Conservation (phyloP, 2,329 filamentous ascomycete genomes). For the Parafenestella ontariensis region DNA sequence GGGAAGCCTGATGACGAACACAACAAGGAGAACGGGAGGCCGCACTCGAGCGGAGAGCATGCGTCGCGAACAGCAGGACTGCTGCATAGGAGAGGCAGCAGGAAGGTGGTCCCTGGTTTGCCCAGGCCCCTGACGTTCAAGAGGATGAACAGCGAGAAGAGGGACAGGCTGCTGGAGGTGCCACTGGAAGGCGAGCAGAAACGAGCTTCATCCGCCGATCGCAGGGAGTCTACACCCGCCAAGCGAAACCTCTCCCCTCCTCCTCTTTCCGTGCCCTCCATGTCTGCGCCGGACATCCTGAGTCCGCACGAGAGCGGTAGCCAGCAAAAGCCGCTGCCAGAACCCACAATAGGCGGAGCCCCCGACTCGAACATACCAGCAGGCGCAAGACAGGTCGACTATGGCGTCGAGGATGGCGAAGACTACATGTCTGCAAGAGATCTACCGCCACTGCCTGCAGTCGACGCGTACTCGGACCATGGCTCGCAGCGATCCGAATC, state of each 20-base stretch:
- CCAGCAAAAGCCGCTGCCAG: conserved; percentile 27
- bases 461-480: conserved; percentile 38
- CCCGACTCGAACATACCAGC: conserved; percentile 40
- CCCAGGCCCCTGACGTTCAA: conserved; percentile 81
- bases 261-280: conserved; percentile 44
- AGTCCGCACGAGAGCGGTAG: conserved; percentile 37
- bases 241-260: conserved; percentile 54
- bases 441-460: conserved; percentile 36
- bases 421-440: conserved; percentile 30
- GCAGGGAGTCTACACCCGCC: conserved; percentile 67
- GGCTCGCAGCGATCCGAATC: conserved; percentile 43
- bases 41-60: conserved; percentile 42
- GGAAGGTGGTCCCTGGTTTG: conserved; percentile 77
- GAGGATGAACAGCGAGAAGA: conserved; percentile 80
- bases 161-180: conserved; percentile 73
- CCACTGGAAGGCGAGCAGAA: conserved; percentile 70
- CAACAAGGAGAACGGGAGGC: conserved; percentile 43
- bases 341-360: conserved; percentile 41
- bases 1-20: conserved; percentile 8
- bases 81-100: conserved; percentile 40
- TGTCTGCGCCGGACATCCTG: conserved; percentile 50
- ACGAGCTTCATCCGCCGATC: conserved; percentile 74
- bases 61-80: conserved; percentile 21
- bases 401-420: conserved; percentile 30
- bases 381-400: conserved; percentile 47